Percentiles rank a stretch among this genome's conserved stretches.
These are phyloP conservation scores for Skeletonema potamos DNA, from an alignment of 108 stramenopile genomes.

Conservation along the genomic window DNA sequence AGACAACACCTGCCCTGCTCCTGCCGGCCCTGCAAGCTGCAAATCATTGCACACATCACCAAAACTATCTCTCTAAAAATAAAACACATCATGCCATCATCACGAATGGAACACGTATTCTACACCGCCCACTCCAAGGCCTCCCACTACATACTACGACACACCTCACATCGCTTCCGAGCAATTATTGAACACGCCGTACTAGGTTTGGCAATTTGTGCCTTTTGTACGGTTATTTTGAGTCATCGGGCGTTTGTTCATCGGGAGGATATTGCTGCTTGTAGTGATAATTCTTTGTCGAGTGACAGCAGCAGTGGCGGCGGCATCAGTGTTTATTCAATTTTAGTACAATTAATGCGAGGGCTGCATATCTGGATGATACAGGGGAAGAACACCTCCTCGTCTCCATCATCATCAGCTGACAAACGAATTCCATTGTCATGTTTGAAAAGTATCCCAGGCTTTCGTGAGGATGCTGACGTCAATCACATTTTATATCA, in stretches of 20 bases:
- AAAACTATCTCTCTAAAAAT: not conserved
- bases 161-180: conserved; percentile 51
- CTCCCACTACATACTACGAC: conserved; percentile 53
- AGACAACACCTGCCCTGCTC: no score
- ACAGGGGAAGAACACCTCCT: not conserved
- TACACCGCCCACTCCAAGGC: conserved; percentile 65
- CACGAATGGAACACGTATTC: conserved; percentile 73
- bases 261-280: conserved; percentile 22
- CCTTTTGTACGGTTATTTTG: conserved; percentile 56
- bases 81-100: conserved; percentile 9
- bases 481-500: conserved; percentile 52
- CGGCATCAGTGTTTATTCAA: conserved; percentile 28
- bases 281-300: not conserved
- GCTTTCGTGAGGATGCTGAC: conserved; percentile 52
- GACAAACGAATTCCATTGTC: not conserved
- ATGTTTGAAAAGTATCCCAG: conserved; percentile 47
- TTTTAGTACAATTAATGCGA: conserved; percentile 18
- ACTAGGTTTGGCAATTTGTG: conserved; percentile 56
- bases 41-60: not conserved
- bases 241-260: conserved; percentile 72
- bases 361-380: not conserved
- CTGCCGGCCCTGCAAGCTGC: no score
- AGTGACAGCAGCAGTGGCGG: conserved; percentile 8
- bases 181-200: conserved; percentile 56
- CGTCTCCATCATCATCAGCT: not conserved